A percentile compares a stretch with the other conserved stretches of the same genome.
These are phyloP conservation scores for Cruciata laevipes DNA, from an alignment of 257 asterid genomes.

Conservation along the genomic window DNA sequence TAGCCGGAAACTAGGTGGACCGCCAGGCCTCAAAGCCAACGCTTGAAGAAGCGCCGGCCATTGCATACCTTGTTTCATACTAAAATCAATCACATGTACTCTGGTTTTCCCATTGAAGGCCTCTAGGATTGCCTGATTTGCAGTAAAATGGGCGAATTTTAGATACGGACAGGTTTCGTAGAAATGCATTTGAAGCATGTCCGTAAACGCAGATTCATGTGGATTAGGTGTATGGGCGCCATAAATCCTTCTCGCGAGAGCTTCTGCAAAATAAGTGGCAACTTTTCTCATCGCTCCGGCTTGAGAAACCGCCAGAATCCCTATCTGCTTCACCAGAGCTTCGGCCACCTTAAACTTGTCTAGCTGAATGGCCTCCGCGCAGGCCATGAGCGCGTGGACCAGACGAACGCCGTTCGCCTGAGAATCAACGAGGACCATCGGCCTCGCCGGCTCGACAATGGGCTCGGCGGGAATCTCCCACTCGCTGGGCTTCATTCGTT, in stretches of 20 bases:
- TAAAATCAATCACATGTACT: slow-evolving; percentile 79
- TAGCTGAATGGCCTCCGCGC: slow-evolving; percentile 77
- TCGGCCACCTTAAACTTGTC: slow-evolving; percentile 62
- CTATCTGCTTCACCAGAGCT: slow-evolving; percentile 60
- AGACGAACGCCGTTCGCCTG: slow-evolving; percentile 81
- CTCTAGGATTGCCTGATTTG: slow-evolving; percentile 85
- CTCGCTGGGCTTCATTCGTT: slow-evolving; percentile 33
- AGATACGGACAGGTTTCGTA: slow-evolving; percentile 85
- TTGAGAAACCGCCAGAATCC: slow-evolving; percentile 64
- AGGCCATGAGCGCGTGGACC: slow-evolving; percentile 79
- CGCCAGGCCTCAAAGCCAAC: slow-evolving; percentile 72
- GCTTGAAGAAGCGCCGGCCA: slow-evolving; percentile 95
- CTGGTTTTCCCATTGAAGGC: slow-evolving; percentile 54
- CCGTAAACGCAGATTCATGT: slow-evolving; percentile 53
- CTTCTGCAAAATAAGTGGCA: slow-evolving; percentile 80
- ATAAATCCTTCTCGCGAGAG: slow-evolving; percentile 62
- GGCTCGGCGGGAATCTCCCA: slow-evolving; percentile 17
- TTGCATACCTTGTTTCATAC: slow-evolving; percentile 93
- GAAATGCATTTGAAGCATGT: slow-evolving; percentile 69
- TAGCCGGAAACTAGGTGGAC: slow-evolving; percentile 71
- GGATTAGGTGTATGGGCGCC: slow-evolving; percentile 38
- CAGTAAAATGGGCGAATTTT: slow-evolving; percentile 89
- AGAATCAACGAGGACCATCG: slow-evolving; percentile 58
- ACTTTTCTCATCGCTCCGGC: slow-evolving; percentile 87
- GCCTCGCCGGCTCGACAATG: slow-evolving; percentile 31